Percentiles rank a stretch among this genome's conserved stretches.
Conservation (phyloP, 768 basidiomycete species). For the Psilocybe cubensis region DNA sequence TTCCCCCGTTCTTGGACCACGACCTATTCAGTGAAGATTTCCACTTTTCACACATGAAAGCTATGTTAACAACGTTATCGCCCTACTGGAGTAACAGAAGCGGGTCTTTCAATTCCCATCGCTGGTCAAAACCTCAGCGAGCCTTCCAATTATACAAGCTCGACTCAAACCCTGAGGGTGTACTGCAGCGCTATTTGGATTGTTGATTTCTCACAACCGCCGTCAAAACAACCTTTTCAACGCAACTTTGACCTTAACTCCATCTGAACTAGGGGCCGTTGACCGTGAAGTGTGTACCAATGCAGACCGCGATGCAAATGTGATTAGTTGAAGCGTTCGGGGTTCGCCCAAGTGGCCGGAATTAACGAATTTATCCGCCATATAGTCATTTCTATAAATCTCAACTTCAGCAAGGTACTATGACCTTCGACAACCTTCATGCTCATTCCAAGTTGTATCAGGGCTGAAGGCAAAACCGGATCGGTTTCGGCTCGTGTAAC, state of each 20-base stretch:
- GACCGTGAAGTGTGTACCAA: no score
- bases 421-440: no score
- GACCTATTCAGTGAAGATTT: not conserved
- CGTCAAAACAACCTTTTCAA: conserved; percentile 8
- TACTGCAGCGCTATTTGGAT: not conserved
- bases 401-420: no score
- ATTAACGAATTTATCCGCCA: no score
- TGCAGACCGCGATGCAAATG: not conserved
- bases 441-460: not conserved
- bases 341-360: no score
- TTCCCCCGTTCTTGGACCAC: not conserved
- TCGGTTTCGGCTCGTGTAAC: not conserved
- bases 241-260: not conserved
- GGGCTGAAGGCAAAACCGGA: not conserved
- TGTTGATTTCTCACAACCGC: conserved; percentile 11
- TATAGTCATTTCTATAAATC: no score
- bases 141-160: not conserved
- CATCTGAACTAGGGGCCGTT: conserved; percentile 6
- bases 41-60: not conserved
- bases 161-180: not conserved
- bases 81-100: conserved; percentile 1
- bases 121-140: not conserved
- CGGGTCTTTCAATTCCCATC: not conserved
- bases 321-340: not conserved
- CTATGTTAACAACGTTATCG: not conserved